Base-by-base conservation (phyloP, 345 rosid species). In the Syzygium oleosum region DNA sequence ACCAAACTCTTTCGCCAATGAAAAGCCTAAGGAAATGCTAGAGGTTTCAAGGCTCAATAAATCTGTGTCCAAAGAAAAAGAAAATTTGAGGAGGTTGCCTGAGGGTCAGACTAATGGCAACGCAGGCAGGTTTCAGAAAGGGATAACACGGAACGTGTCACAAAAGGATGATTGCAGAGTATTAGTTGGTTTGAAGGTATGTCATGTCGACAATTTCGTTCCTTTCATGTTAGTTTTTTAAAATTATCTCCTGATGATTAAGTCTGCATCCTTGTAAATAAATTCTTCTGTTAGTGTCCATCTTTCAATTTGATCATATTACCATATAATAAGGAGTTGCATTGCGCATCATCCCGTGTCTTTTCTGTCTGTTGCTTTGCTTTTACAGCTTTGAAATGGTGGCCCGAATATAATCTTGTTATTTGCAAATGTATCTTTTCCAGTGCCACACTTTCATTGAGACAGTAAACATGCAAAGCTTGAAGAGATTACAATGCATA, bases 181-280 rank as follows among this genome's bases (percentile, higher is more conserved):
- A 46, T 80, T 87, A 52, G 87, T 51, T 86, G 91, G 78, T 87
- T 88, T 85, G 54, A 92, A 93, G 96, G 97, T 95, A n/a, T 86
- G 49, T 87, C 86, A 29, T 55, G 83, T 52, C 4, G 29, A 34
- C 43, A 84, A 58, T 22, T 86, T 51, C 49, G 7, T 23, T 87
- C 61, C 16, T 83, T 56, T 77, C 56, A 56, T 83, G 17, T 8
- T 38, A 53, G 14, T 43, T 73, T 51, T 49, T 46, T 83, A 65
- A 13, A n/a, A 51, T 85, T 43, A 27, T 80, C 51, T 73, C 12
- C 8, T 21, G 49, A 34, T 38, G 49, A 73, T 49, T 38, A 38
- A 38, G 49, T 65, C 22, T 31, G 79, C 22, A 38, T 38, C 27
- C 83, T 73, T 38, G 49, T 38, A 43, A 9, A 13, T 38, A 85